Percentiles rank a stretch among this genome's conserved stretches.
Conservation (phyloP, 2,329 filamentous ascomycete genomes). For the Graphium sp. region DNA sequence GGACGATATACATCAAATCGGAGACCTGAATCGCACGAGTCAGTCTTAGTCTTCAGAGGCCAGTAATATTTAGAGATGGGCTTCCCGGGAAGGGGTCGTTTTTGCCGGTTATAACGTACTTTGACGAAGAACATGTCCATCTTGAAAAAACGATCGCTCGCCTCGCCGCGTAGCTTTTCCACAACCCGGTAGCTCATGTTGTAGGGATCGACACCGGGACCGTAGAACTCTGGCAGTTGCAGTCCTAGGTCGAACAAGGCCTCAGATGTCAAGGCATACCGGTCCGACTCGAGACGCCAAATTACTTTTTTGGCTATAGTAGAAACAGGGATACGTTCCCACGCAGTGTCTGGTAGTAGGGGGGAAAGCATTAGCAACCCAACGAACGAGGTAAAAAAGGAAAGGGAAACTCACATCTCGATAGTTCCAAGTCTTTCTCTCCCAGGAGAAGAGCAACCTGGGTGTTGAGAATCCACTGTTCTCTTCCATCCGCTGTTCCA, state of each 20-base stretch:
- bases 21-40: conserved; percentile 26
- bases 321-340: conserved; percentile 37
- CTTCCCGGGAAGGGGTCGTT: too few relatives aligned
- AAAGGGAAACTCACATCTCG: conserved; percentile 33
- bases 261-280: conserved; percentile 35
- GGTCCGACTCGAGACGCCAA: conserved; percentile 40
- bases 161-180: conserved; percentile 28
- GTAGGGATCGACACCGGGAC: conserved; percentile 22
- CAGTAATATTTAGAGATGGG: too few relatives aligned
- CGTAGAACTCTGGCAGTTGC: conserved; percentile 35
- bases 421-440: conserved; percentile 44
- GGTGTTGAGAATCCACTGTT: conserved; percentile 50
- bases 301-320: conserved; percentile 36
- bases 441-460: conserved; percentile 47
- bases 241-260: conserved; percentile 33
- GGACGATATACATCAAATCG: conserved; percentile 42
- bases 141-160: conserved; percentile 34
- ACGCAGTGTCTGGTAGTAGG: conserved; percentile 30
- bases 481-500: conserved; percentile 36
- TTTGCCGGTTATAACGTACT: conserved; percentile 19
- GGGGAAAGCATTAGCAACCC: not conserved
- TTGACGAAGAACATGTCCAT: conserved; percentile 53
- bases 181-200: conserved; percentile 23
- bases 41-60: not conserved
- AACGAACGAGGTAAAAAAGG: too few relatives aligned